Conservation (phyloP, 495 filamentous ascomycete species). For the Aspergillus sclerotioniger region DNA sequence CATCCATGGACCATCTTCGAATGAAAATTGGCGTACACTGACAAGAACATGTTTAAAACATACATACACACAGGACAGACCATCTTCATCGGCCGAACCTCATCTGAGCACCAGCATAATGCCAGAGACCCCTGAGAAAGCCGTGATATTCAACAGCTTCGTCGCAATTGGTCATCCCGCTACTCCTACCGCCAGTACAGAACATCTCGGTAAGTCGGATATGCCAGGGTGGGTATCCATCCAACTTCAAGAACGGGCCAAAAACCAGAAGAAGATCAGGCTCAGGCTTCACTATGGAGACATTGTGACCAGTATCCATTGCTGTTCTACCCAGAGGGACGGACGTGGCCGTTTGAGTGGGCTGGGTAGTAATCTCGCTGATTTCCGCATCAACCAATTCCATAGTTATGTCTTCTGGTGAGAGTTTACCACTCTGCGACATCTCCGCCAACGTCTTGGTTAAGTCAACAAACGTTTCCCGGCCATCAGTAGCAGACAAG, state of each 20-base stretch:
- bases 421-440: slow-evolving; percentile 84
- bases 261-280: slow-evolving; percentile 90
- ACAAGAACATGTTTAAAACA: neutral
- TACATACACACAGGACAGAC: neutral
- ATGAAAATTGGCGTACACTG: neutral
- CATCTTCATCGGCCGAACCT: slow-evolving; percentile 70
- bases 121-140: slow-evolving; percentile 79
- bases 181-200: slow-evolving; percentile 47
- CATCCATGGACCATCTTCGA: neutral
- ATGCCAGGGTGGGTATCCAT: slow-evolving; percentile 97
- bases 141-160: slow-evolving; percentile 86
- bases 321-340: slow-evolving; percentile 1
- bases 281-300: slow-evolving; percentile 49
- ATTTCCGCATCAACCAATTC: slow-evolving; percentile 92
- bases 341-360: slow-evolving; percentile 22
- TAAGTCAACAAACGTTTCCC: slow-evolving; percentile 89
- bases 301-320: neutral
- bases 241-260: slow-evolving; percentile 72
- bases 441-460: slow-evolving; percentile 94
- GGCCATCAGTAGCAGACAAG: slow-evolving; percentile 81
- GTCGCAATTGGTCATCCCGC: slow-evolving; percentile 33
- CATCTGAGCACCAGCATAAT: slow-evolving; percentile 84
- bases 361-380: slow-evolving; percentile 52
- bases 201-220: slow-evolving; percentile 93
- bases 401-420: slow-evolving; percentile 70